phyloP scores from a whole-genome alignment of 2,329 filamentous ascomycete genomes.

The Lachnellula arida region DNA sequence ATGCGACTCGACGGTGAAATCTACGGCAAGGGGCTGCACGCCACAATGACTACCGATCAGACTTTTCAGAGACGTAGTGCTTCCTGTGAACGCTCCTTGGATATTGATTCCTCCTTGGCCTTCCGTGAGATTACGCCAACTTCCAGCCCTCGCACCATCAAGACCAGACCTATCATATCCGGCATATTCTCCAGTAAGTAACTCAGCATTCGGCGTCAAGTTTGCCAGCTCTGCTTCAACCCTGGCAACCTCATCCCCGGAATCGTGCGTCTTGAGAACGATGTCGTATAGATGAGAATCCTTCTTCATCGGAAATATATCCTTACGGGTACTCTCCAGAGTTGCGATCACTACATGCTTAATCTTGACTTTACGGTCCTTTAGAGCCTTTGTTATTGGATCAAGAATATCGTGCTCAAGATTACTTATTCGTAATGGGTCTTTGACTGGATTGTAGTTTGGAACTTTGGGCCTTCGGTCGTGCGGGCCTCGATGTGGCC shows the following conservation, averaged over 20 bases:
- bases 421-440: not conserved
- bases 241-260: slow-evolving; percentile 15
- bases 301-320: slow-evolving; percentile 36
- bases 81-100: slow-evolving; percentile 35
- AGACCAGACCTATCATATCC: slow-evolving; percentile 21
- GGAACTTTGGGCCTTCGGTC: not conserved
- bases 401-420: not conserved
- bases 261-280: slow-evolving; percentile 30
- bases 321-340: slow-evolving; percentile 37
- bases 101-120: slow-evolving; percentile 34
- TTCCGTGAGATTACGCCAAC: slow-evolving; percentile 19
- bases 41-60: slow-evolving; percentile 36
- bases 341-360: slow-evolving; percentile 36
- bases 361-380: slow-evolving; percentile 28
- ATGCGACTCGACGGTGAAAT: slow-evolving; percentile 34
- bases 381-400: not conserved
- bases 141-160: not conserved
- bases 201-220: slow-evolving; percentile 31
- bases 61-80: slow-evolving; percentile 36
- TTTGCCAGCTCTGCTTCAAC: slow-evolving; percentile 28
- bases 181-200: slow-evolving; percentile 35
- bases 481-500: not conserved
- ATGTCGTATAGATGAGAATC: slow-evolving; percentile 32
- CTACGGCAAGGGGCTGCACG: slow-evolving; percentile 36
- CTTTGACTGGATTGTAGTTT: not conserved